A percentile compares a stretch with the other conserved stretches of the same genome.
phyloP scores from a whole-genome alignment of 2,329 filamentous ascomycete genomes.

The Cladobotryum protrusum region DNA sequence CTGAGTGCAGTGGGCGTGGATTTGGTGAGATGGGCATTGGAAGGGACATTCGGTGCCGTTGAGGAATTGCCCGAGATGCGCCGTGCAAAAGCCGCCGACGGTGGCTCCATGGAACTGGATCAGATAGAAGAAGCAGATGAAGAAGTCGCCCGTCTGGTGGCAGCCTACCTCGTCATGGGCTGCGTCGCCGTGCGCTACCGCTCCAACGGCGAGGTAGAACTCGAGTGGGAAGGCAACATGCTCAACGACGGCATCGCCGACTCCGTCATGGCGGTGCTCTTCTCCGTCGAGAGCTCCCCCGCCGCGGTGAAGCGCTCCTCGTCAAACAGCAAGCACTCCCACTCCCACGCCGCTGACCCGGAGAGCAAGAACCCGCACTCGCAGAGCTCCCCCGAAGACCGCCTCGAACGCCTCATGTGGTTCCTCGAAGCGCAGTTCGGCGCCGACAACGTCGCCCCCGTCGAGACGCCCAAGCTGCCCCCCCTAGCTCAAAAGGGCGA shows the following conservation, averaged over 20 bases:
- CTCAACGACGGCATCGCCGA: conserved; percentile 98
- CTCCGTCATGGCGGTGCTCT: conserved; percentile 85
- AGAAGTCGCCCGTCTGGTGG: conserved; percentile 49
- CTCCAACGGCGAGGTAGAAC: conserved; percentile 71
- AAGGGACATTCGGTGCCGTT: conserved; percentile 87
- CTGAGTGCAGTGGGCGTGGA: conserved; percentile 85
- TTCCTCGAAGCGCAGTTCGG: conserved; percentile 98
- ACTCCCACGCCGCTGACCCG: conserved; percentile 39
- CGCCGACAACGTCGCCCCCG: conserved; percentile 70
- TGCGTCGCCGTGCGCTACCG: conserved; percentile 77
- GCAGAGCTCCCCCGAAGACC: conserved; percentile 64
- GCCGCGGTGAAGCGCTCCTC: conserved; percentile 75
- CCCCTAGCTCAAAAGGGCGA: conserved; percentile 28
- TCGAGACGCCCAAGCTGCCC: conserved; percentile 57
- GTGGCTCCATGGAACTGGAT: conserved; percentile 13
- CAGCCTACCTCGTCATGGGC: conserved; percentile 75
- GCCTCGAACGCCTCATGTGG: conserved; percentile 80
- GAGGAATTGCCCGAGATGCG: conserved; percentile 58
- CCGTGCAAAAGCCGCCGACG: conserved; percentile 23
- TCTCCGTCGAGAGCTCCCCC: conserved; percentile 88
- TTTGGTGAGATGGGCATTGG: conserved; percentile 86
- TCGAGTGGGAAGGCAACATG: conserved; percentile 97
- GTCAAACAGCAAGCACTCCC: conserved; percentile 25
- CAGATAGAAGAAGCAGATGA: conserved; percentile 54
- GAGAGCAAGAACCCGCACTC: conserved; percentile 61